Evolutionary conservation across 805 yeast genomes (phyloP).

Genomic region (Wickerhamomyces xylosicus): DNA sequence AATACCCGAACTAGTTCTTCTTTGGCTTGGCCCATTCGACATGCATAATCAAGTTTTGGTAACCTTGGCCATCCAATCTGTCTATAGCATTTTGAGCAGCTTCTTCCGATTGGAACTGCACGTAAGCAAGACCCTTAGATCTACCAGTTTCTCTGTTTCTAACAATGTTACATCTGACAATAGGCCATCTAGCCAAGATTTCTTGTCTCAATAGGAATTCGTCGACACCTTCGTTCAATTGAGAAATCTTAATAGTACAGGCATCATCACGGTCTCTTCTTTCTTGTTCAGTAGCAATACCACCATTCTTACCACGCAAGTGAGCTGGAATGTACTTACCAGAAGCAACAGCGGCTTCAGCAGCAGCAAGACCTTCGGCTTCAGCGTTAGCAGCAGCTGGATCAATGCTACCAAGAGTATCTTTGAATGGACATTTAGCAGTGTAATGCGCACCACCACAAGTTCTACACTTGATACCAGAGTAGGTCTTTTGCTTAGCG

Average conservation of each 20-base stretch:
- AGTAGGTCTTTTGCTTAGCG: slow-evolving; percentile 33
- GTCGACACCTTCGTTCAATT: slow-evolving; percentile 75
- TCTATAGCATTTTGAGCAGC: slow-evolving; percentile 74
- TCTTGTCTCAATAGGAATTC: slow-evolving; percentile 72
- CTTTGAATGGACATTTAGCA: slow-evolving; percentile 91
- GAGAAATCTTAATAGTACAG: slow-evolving; percentile 82
- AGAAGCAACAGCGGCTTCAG: slow-evolving; percentile 25
- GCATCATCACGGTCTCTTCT: slow-evolving; percentile 70
- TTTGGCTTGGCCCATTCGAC: slow-evolving; percentile 45
- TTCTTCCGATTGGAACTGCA: slow-evolving; percentile 58
- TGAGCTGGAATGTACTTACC: slow-evolving; percentile 58
- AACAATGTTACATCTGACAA: slow-evolving; percentile 70
- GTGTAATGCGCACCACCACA: slow-evolving; percentile 96
- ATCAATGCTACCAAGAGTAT: slow-evolving; percentile 52
- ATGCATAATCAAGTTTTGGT: slow-evolving; percentile 73
- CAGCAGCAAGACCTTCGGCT: slow-evolving; percentile 19
- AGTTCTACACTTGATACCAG: slow-evolving; percentile 62
- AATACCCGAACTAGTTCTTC: neutral
- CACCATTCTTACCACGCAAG: slow-evolving; percentile 32
- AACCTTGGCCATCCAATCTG: slow-evolving; percentile 79
- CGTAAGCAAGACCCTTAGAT: slow-evolving; percentile 93
- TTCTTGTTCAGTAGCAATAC: slow-evolving; percentile 23
- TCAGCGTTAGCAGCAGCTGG: slow-evolving; percentile 38
- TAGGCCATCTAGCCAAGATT: slow-evolving; percentile 53
- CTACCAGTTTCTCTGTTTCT: slow-evolving; percentile 90